A percentile compares a stretch with the other conserved stretches of the same genome.
Evolutionary conservation across 192 early-diverging fungal genomes (phyloP).

Genomic region (Mortierella antarctica): DNA sequence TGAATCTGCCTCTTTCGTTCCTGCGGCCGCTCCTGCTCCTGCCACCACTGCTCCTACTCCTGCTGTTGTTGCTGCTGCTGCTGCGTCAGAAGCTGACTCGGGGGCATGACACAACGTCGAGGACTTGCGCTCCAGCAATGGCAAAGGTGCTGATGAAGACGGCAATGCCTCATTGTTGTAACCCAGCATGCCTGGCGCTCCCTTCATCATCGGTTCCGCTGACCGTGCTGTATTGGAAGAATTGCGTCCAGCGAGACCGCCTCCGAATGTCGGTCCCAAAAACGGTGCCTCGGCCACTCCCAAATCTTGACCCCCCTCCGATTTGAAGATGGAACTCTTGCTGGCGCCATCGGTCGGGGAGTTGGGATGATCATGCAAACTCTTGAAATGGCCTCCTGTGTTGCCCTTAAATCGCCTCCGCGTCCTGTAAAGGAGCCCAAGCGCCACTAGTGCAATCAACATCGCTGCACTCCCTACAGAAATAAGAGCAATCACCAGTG

Average conservation of each 20-base stretch:
- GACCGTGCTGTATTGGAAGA: constrained; percentile 42
- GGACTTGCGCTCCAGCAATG: constrained; percentile 26
- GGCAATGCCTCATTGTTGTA: constrained; percentile 1
- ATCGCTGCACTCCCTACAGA: constrained; percentile 28
- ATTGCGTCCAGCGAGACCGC: constrained; percentile 18
- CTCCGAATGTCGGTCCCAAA: constrained; percentile 6
- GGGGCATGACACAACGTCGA: constrained; percentile 3
- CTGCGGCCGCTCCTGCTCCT: neutral
- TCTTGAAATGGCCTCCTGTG: constrained; percentile 25
- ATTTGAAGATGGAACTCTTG: constrained; percentile 23
- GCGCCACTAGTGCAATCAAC: constrained; percentile 23
- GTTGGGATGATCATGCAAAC: constrained; percentile 24
- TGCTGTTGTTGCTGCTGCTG: neutral
- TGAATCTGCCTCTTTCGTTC: neutral
- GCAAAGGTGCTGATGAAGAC: constrained; percentile 2
- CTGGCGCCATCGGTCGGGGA: constrained; percentile 28
- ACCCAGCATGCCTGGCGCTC: constrained; percentile 12
- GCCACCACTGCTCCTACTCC: neutral
- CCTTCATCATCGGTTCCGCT: constrained; percentile 37
- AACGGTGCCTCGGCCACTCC: neutral
- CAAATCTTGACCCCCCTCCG: constrained; percentile 11
- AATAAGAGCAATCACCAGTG: constrained; percentile 46
- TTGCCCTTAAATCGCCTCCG: constrained; percentile 25
- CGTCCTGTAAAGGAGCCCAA: constrained; percentile 23
- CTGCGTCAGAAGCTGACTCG: neutral